phyloP scores from a whole-genome alignment of 352 stramenopile species.

The Phytophthora palmivora region DNA sequence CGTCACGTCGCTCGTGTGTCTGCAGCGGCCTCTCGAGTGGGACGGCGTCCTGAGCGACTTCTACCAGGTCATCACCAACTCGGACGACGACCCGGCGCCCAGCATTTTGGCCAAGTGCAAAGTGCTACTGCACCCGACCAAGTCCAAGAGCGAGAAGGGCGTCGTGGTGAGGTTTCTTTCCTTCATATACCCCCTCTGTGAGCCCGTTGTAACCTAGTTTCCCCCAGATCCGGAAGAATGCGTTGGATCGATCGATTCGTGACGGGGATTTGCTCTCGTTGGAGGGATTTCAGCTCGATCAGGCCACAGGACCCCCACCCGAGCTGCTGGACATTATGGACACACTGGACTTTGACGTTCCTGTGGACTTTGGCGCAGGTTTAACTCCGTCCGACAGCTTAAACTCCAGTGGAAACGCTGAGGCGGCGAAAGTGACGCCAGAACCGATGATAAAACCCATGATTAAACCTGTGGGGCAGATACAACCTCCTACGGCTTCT shows the following conservation, averaged over 20 bases:
- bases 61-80: constrained; percentile 85
- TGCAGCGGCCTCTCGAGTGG: constrained; percentile 83
- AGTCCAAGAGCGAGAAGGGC: constrained; percentile 84
- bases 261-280: constrained; percentile 82
- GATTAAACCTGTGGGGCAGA: constrained; percentile 30
- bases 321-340: constrained; percentile 79
- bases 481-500: constrained; percentile 12
- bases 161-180: constrained; percentile 47
- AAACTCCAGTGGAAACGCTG: constrained; percentile 5
- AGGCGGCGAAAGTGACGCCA: constrained; percentile 6
- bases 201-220: neutral
- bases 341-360: constrained; percentile 67
- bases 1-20: constrained; percentile 79
- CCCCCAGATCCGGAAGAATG: constrained; percentile 69
- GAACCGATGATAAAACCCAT: constrained; percentile 42
- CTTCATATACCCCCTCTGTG: neutral
- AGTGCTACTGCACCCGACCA: constrained; percentile 81
- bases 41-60: constrained; percentile 79
- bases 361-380: constrained; percentile 40
- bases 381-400: constrained; percentile 35
- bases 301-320: constrained; percentile 56
- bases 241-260: constrained; percentile 80
- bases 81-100: constrained; percentile 72
- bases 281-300: constrained; percentile 58
- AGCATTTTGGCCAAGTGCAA: constrained; percentile 72